These are phyloP conservation scores for Fusarium albosuccineum DNA, from an alignment of 2,329 filamentous ascomycete genomes.

Conservation along the genomic window DNA sequence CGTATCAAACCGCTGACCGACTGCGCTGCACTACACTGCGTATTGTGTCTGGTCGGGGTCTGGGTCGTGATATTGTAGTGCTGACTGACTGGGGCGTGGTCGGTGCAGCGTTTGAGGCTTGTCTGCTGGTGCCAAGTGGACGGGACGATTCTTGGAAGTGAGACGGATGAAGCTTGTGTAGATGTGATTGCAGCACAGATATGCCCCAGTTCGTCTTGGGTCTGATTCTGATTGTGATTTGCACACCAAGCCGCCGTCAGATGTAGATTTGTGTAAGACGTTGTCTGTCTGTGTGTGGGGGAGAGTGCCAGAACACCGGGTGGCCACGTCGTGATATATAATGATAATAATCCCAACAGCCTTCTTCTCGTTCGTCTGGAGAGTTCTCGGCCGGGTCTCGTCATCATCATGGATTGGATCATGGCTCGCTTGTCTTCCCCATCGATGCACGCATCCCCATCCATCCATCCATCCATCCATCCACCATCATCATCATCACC, in stretches of 20 bases:
- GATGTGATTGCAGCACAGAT: neutral
- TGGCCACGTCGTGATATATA: conserved; percentile 9
- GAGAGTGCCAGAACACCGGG: conserved; percentile 10
- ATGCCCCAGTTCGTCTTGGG: conserved; percentile 22
- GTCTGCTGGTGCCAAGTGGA: conserved; percentile 7
- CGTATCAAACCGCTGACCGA: neutral
- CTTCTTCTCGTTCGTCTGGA: neutral
- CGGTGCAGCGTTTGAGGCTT: conserved; percentile 15
- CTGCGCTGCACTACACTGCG: neutral
- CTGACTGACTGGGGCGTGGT: conserved; percentile 21
- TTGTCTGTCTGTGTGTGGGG: conserved; percentile 7
- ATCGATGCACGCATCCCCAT: neutral
- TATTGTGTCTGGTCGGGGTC: conserved; percentile 1
- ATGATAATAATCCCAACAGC: neutral
- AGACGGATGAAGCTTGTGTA: conserved; percentile 30
- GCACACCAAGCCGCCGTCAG: conserved; percentile 14
- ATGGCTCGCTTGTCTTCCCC: conserved; percentile 1
- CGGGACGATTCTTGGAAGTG: conserved; percentile 5
- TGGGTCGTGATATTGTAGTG: conserved; percentile 8
- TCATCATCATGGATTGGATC: conserved; percentile 29
- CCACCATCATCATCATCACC: no score
- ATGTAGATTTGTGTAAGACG: conserved; percentile 30
- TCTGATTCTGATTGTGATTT: neutral
- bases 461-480: neutral
- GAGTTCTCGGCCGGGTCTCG: conserved; percentile 12